phyloP scores from a whole-genome alignment of 331 rosid species.

The Pyrus hybrid region DNA sequence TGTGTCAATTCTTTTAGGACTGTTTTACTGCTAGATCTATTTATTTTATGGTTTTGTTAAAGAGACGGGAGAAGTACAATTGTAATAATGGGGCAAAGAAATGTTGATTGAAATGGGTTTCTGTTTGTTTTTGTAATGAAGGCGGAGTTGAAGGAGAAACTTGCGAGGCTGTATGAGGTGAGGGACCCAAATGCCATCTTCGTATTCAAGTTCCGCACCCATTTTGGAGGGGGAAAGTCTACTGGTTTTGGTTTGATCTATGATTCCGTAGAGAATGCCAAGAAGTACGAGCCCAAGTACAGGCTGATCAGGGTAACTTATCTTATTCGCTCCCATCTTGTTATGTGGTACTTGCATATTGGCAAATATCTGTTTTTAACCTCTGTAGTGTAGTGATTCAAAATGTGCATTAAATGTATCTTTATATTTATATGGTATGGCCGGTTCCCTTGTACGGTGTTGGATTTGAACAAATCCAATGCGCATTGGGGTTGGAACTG shows the following conservation, averaged over 20 bases:
- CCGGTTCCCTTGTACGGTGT: not conserved
- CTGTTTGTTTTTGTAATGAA: constrained; percentile 3
- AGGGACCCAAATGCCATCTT: constrained; percentile 39
- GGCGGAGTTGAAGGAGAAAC: constrained; percentile 41
- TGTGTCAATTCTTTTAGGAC: too few species aligned
- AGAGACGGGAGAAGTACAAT: not conserved
- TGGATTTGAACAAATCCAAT: not conserved
- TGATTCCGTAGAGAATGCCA: constrained; percentile 41
- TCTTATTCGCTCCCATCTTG: not conserved
- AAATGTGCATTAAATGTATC: not conserved
- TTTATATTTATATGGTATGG: not conserved
- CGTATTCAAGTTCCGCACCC: constrained; percentile 51
- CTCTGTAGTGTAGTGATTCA: not conserved
- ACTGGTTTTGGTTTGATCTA: constrained; percentile 42
- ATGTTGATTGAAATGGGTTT: not conserved
- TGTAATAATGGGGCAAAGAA: not conserved
- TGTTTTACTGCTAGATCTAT: not conserved
- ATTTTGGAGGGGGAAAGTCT: constrained; percentile 48
- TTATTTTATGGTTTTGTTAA: not conserved
- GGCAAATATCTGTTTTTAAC: not conserved
- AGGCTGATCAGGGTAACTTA: constrained; percentile 43
- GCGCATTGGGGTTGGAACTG: not conserved
- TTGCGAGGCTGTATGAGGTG: constrained; percentile 37
- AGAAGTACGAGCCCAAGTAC: constrained; percentile 48
- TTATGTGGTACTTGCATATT: not conserved